A percentile compares a stretch with the other conserved stretches of the same genome.
Conservation (phyloP, 768 basidiomycete genomes). For the Panellus pusillus region DNA sequence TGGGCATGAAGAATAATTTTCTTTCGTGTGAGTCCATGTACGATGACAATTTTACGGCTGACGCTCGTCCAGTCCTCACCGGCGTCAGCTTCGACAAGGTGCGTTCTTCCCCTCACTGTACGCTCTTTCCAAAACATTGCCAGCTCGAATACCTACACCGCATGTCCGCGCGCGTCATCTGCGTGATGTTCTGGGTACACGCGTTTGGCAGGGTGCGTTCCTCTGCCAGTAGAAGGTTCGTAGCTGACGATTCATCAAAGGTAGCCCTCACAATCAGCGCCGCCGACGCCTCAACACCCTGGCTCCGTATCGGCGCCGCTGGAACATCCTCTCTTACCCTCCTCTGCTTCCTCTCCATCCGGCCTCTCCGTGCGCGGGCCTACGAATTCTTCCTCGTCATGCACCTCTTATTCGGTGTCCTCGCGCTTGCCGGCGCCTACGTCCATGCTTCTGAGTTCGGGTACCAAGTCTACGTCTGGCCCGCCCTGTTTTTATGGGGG, state of each 20-base stretch:
- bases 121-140: background rate
- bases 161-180: slow-evolving; percentile 38
- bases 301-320: slow-evolving; percentile 14
- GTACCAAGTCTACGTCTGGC: slow-evolving; percentile 34
- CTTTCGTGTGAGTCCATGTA: slow-evolving; percentile 33
- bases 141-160: slow-evolving; percentile 38
- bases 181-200: slow-evolving; percentile 41
- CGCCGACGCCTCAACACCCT: background rate
- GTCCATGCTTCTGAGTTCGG: slow-evolving; percentile 21
- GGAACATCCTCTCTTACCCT: slow-evolving; percentile 33
- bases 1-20: slow-evolving; percentile 52
- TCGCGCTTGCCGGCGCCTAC: slow-evolving; percentile 30
- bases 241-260: slow-evolving; percentile 1
- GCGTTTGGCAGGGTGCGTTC: slow-evolving; percentile 27
- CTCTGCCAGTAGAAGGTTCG: background rate
- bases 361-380: slow-evolving; percentile 31
- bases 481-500: slow-evolving; percentile 39
- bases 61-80: slow-evolving; percentile 32
- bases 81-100: slow-evolving; percentile 34
- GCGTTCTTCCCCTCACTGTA: background rate
- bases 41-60: background rate
- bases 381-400: slow-evolving; percentile 43
- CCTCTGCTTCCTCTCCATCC: slow-evolving; percentile 35
- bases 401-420: slow-evolving; percentile 36
- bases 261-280: slow-evolving; percentile 2